phyloP scores from a whole-genome alignment of 1,139 yeast genomes.

The Saccharomyces uvarum region DNA sequence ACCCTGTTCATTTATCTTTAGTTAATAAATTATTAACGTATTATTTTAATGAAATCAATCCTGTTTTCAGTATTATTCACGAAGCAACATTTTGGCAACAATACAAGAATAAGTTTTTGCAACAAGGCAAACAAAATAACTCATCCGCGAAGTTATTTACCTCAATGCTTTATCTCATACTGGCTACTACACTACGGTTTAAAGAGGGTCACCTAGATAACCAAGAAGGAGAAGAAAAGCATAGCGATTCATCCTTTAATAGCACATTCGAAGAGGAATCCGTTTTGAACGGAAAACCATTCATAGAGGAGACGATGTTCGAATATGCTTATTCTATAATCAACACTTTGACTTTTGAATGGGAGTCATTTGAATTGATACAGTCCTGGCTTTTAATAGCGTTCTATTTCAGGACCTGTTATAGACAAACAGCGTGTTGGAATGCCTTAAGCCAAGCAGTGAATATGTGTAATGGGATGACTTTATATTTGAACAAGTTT shows the following conservation, averaged over 20 bases:
- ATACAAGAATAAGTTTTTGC: conserved; percentile 23
- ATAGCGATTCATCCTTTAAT: conserved; percentile 7
- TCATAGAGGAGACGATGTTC: conserved; percentile 46
- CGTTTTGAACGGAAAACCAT: background rate
- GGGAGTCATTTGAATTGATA: conserved; percentile 60
- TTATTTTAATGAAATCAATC: conserved; percentile 47
- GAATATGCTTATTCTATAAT: conserved; percentile 44
- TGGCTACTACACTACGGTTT: conserved; percentile 48
- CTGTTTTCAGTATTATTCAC: conserved; percentile 49
- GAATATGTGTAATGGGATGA: conserved; percentile 51
- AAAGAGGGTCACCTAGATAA: conserved; percentile 34
- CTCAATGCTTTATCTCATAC: conserved; percentile 45
- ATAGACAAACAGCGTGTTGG: conserved; percentile 51
- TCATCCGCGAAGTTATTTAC: conserved; percentile 37
- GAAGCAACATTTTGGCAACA: conserved; percentile 50
- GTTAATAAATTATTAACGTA: conserved; percentile 28
- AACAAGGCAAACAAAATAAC: conserved; percentile 29
- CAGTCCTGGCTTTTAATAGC: conserved; percentile 56
- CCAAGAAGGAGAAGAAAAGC: conserved; percentile 9
- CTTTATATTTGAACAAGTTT: conserved; percentile 33
- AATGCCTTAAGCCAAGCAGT: conserved; percentile 49
- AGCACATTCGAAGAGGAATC: conserved; percentile 31
- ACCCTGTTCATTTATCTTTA: conserved; percentile 13
- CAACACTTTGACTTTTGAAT: conserved; percentile 48
- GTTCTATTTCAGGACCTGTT: conserved; percentile 47